Evolutionary conservation across 495 filamentous ascomycete genomes (phyloP), one percentile per base, ranked within the genome.

Genomic region (Coniosporium apollinis): DNA sequence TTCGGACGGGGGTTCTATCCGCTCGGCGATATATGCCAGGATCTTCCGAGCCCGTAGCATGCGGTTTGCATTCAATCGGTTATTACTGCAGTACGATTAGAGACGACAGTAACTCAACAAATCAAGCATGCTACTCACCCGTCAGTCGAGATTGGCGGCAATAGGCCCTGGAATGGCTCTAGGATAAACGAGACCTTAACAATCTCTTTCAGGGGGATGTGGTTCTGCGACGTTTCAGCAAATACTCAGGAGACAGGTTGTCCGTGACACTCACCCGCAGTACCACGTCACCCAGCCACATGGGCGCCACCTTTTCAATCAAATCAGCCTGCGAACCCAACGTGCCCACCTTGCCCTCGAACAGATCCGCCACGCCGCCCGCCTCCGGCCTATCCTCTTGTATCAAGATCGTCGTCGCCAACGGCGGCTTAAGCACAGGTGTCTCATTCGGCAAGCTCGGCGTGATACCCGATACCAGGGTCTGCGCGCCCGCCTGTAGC

Each of bases 21-120:
- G 68, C 53, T 97, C 89, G 1, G 84, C 79, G 5, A 96, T 75
- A 46, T 97, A 97, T 1, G 72, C 74, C 22, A 92, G 56, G n/a
- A 97, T 82, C 63, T 96, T 97, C 61, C 82, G 87, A 3, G 86
- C 80, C 29, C 89, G 70, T 19, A 97, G 67, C 91, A 97, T 96
- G 19, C 89, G 67, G 49, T 96, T 97, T 19, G 89, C 89, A 52
- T 96, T 97, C 38, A 97, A 67, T 19, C 89, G 73, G 33, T 82
- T 79, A 44, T 83, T 89, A 22, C 76, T 74, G 46, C 38, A 57
- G 37, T 41, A 39, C 24, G 17, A 17, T n/a, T 16, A 5, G 4
- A 39, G 11, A 15, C 28, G 19, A 21, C 10, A 38, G 33, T 19
- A 18, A 45, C 34, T 30, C 4, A 30, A 22, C 41, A 37, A 17